Percentiles rank a stretch among this genome's conserved stretches.
phyloP scores from a whole-genome alignment of 495 filamentous ascomycete species.

The Bacidia rubella region DNA sequence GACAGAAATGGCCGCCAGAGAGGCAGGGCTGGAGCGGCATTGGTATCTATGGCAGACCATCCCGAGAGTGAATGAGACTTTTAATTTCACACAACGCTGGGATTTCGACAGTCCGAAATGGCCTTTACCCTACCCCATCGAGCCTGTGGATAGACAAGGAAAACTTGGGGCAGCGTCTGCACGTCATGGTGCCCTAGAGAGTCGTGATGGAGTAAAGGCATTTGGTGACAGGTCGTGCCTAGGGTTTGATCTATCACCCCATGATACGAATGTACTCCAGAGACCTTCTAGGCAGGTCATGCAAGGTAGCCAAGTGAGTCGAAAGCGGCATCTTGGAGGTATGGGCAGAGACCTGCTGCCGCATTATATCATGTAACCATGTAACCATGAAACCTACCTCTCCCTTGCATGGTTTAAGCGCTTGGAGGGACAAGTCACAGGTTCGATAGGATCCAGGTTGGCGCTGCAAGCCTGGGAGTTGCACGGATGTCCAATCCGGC shows the following conservation, averaged over 20 bases:
- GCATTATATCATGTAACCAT: too few relatives aligned
- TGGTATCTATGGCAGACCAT: neutral
- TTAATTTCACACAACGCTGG: neutral
- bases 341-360: too few relatives aligned
- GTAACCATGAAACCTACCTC: too few relatives aligned
- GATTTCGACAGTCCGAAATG: neutral
- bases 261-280: neutral
- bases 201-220: neutral
- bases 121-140: neutral
- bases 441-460: too few relatives aligned
- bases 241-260: neutral
- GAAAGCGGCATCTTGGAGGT: neutral
- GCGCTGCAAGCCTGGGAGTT: too few relatives aligned
- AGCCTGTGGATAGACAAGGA: neutral
- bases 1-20: neutral
- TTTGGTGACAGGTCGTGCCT: neutral
- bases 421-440: too few relatives aligned
- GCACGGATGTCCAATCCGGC: too few relatives aligned
- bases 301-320: neutral
- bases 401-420: too few relatives aligned
- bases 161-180: neutral
- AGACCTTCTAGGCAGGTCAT: neutral
- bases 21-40: neutral
- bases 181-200: neutral
- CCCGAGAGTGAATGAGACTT: neutral